A percentile compares a stretch with the other conserved stretches of the same genome.
Evolutionary conservation across 1,139 yeast genomes (phyloP).

Genomic region (Maudiozyma humilis): DNA sequence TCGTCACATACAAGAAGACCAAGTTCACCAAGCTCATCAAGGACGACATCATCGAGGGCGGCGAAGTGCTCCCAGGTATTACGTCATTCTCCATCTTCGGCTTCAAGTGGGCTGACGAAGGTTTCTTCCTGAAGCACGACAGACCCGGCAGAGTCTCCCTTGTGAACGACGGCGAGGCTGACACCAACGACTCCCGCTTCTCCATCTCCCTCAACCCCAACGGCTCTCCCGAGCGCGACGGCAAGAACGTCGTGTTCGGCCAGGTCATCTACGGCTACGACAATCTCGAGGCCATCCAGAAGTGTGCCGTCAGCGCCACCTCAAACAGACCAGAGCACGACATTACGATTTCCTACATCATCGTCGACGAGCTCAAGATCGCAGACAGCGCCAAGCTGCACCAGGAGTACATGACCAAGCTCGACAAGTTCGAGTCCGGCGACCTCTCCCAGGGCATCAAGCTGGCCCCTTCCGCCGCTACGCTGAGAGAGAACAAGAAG

Average conservation of each 20-base stretch:
- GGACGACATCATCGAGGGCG: slow-evolving; percentile 68
- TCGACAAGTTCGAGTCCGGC: slow-evolving; percentile 20
- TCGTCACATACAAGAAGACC: slow-evolving; percentile 51
- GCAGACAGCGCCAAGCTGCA: slow-evolving; percentile 16
- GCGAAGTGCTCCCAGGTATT: slow-evolving; percentile 78
- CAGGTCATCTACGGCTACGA: slow-evolving; percentile 63
- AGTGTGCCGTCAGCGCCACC: slow-evolving; percentile 36
- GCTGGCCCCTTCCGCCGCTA: slow-evolving; percentile 9
- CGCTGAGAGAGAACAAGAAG: slow-evolving; percentile 10
- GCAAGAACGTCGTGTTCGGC: slow-evolving; percentile 66
- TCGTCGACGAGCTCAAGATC: slow-evolving; percentile 19
- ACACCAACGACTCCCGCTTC: slow-evolving; percentile 72
- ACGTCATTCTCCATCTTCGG: slow-evolving; percentile 77
- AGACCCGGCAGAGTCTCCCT: slow-evolving; percentile 64
- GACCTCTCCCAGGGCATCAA: slow-evolving; percentile 22
- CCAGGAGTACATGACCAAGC: slow-evolving; percentile 15
- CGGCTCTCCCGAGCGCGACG: slow-evolving; percentile 61
- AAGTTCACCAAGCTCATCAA: slow-evolving; percentile 60
- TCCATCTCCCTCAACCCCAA: slow-evolving; percentile 55
- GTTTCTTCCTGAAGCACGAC: slow-evolving; percentile 54
- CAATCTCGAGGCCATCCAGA: slow-evolving; percentile 42
- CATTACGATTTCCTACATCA: slow-evolving; percentile 35
- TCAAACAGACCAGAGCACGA: slow-evolving; percentile 37
- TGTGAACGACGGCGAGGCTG: slow-evolving; percentile 63
- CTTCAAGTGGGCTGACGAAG: slow-evolving; percentile 58